Base-by-base conservation (phyloP, 176 grass and related monocot genomes). In the Bromus sterilis region DNA sequence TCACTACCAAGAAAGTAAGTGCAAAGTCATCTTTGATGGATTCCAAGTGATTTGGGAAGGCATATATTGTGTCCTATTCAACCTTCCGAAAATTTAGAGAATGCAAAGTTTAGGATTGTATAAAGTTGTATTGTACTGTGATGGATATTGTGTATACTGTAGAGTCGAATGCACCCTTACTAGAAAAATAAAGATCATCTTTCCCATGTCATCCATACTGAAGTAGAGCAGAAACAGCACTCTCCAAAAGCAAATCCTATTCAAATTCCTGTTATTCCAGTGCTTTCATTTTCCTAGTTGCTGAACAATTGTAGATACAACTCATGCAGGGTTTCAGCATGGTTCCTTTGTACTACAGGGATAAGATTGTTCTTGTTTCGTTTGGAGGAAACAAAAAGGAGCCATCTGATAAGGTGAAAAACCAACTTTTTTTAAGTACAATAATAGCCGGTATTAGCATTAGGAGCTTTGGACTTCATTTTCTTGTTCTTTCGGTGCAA, bases 381-480 rank as follows among this genome's bases (percentile, higher is more conserved):
- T 99, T 99, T 88, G 96, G 96, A 78, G 96, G 96, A 80, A 86
- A 95, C 61, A 95, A 85, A 74, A 98, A 98, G 84, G 96, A 99
- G n/a, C 84, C 96, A 85, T 99, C 96, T 77, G 88, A 93, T 69
- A 94, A 95, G 92, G 96, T 95, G 26, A 79, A 80, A 80, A 57
- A 82, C 24, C 36, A 83, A 70, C 33, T 65, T 89, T 20, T 20
- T 39, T 32, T 57, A 70, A 36, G 23, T 56, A 51, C 66, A 32
- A 20, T 4, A 64, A 56, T 15, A 39, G 11, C 71, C 16, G 28
- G 46, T 74, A 35, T 64, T 39, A 11, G 55, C 6, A 34, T 82
- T 9, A 14, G 62, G 11, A 26, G 18, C 66, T 87, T 6, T 24
- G 56, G 14, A 43, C 15, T 60, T 91, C 34, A 78, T 37, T 49